These are phyloP conservation scores for Xylaria bambusicola DNA, from an alignment of 495 filamentous ascomycete genomes.

Conservation along the genomic window DNA sequence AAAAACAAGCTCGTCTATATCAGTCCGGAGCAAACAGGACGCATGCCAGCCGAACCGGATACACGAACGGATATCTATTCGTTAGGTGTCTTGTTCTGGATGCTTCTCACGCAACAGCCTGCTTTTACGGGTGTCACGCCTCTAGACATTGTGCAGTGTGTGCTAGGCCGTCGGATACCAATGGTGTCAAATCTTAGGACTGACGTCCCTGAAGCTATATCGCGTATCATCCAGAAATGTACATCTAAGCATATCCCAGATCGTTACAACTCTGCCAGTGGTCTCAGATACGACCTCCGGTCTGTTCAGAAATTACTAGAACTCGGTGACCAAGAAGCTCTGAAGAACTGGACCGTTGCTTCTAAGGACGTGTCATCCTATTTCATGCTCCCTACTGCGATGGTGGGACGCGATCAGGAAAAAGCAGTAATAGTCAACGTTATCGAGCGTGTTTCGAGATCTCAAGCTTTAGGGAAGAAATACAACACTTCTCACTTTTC, in stretches of 20 bases:
- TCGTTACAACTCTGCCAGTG: constrained; percentile 80
- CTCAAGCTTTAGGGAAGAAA: constrained; percentile 50
- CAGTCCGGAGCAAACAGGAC: constrained; percentile 87
- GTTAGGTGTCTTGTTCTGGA: constrained; percentile 84
- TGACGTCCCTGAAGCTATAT: constrained; percentile 79
- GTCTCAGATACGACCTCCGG: constrained; percentile 74
- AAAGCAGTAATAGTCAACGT: constrained; percentile 66
- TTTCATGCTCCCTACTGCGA: constrained; percentile 76
- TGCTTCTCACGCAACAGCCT: constrained; percentile 72
- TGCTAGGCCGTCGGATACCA: constrained; percentile 73
- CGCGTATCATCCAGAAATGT: constrained; percentile 83
- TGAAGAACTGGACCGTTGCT: constrained; percentile 71
- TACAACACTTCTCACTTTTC: constrained; percentile 50
- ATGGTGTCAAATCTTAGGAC: constrained; percentile 71
- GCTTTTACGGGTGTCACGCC: constrained; percentile 77
- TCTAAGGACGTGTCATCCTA: constrained; percentile 81
- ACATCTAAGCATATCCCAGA: constrained; percentile 82
- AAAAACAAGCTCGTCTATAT: constrained; percentile 86
- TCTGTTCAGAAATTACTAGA: constrained; percentile 69
- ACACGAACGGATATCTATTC: constrained; percentile 89
- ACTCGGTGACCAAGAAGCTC: constrained; percentile 68
- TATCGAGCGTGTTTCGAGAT: constrained; percentile 69
- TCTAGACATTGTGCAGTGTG: constrained; percentile 84
- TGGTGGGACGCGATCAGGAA: constrained; percentile 77
- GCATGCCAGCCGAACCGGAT: constrained; percentile 86